A percentile compares a stretch with the other conserved stretches of the same genome.
Evolutionary conservation across 306 rosid species (phyloP).

Genomic region (Trifolium pratense): DNA sequence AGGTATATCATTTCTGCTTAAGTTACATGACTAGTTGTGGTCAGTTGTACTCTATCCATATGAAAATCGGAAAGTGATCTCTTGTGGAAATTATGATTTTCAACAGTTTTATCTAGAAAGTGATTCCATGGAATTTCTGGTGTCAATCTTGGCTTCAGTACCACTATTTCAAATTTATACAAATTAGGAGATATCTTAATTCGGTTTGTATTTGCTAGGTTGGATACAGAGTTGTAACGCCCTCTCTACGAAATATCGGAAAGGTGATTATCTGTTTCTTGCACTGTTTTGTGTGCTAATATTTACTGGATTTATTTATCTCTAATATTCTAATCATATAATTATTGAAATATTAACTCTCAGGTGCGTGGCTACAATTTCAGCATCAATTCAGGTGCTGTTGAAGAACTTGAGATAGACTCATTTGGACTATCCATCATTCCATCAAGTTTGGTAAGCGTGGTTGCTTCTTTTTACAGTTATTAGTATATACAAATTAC

Average conservation of each 20-base stretch:
- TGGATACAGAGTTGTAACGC: conserved; percentile 90
- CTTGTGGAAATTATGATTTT: conserved; percentile 10
- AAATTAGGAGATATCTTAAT: conserved; percentile 35
- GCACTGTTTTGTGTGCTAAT: not conserved
- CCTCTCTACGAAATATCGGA: conserved; percentile 77
- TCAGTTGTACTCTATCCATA: not conserved
- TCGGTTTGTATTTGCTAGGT: conserved; percentile 66
- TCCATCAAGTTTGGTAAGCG: conserved; percentile 88
- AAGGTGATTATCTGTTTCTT: conserved; percentile 57
- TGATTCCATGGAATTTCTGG: conserved; percentile 15
- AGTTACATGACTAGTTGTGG: not conserved
- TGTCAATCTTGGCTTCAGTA: conserved; percentile 19
- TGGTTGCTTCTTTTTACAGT: conserved; percentile 34
- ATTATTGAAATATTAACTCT: conserved; percentile 37
- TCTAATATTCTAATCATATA: conserved; percentile 3
- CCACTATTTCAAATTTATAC: not conserved
- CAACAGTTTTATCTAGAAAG: not conserved
- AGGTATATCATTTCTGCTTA: not conserved
- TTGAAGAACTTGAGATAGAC: conserved; percentile 90
- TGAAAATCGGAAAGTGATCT: not conserved
- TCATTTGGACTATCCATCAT: conserved; percentile 88
- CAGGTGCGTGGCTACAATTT: conserved; percentile 92
- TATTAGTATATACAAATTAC: not conserved
- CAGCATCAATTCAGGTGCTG: conserved; percentile 80
- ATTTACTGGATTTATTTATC: conserved; percentile 12